Base-by-base conservation (phyloP, 1,284 basidiomycete species). In the Gastroboletus turbinatus region DNA sequence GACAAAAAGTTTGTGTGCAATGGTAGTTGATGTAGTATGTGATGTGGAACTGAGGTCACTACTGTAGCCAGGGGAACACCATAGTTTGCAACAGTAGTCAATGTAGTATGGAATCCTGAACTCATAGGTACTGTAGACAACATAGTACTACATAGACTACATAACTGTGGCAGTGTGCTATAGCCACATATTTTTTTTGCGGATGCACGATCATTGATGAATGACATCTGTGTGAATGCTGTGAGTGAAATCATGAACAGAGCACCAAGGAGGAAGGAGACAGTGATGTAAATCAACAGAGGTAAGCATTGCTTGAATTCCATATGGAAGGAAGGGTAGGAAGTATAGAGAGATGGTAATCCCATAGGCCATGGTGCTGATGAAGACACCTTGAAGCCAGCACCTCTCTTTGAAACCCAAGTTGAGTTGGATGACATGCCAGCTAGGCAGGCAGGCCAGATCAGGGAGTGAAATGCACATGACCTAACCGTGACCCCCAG, bases 141-240 rank as follows among this genome's bases (percentile, higher is more conserved):
- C n/a, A n/a, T n/a, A n/a, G n/a, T n/a, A n/a, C n/a, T n/a, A n/a
- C n/a, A n/a, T n/a, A n/a, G n/a, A n/a, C n/a, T n/a, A n/a, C n/a
- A n/a, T n/a, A n/a, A n/a, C n/a, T n/a, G n/a, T n/a, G n/a, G n/a
- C n/a, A n/a, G n/a, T n/a, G n/a, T n/a, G n/a, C n/a, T n/a, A n/a
- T n/a, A n/a, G n/a, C n/a, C n/a, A n/a, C n/a, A n/a, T n/a, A n/a
- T n/a, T n/a, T n/a, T n/a, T n/a, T n/a, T n/a, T n/a, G n/a, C n/a
- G n/a, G n/a, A n/a, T n/a, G n/a, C n/a, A 6, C 72, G 63, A 52
- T 72, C 38, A 50, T 72, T 60, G 44, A 75, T 68, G 53, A 69
- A 75, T 4, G 62, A 61, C 53, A 67, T 60, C 44, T 75, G 64
- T 0, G 63, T 67, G 52, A 69, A 65, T 9, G 58, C 49, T 0